These are phyloP conservation scores for Acacia crassicarpa DNA, from an alignment of 306 rosid species.

Conservation along the genomic window DNA sequence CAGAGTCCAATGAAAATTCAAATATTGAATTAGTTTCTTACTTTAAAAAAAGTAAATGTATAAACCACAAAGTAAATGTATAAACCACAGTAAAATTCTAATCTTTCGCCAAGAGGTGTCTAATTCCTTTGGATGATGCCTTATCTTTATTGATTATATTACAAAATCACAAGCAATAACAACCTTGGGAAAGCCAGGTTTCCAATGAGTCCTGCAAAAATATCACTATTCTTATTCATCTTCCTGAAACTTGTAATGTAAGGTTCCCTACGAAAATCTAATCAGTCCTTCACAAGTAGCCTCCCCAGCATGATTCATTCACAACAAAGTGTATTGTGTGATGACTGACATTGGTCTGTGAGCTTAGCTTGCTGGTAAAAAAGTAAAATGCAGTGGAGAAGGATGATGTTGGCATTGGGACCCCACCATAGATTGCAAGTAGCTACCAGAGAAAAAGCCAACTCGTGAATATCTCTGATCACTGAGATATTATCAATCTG, in stretches of 20 bases:
- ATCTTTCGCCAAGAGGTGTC: not conserved
- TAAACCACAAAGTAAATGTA: no score
- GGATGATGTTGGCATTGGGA: not conserved
- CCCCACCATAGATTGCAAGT: constrained; percentile 19
- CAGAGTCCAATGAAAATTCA: no score
- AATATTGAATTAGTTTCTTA: not conserved
- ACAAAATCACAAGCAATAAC: not conserved
- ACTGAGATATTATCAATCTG: not conserved
- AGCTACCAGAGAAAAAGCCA: not conserved
- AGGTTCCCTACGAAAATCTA: no score
- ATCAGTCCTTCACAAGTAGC: not conserved
- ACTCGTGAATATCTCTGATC: constrained; percentile 7
- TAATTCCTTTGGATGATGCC: not conserved
- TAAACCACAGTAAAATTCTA: no score
- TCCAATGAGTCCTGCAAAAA: no score
- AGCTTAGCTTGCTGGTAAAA: constrained; percentile 29
- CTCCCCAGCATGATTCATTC: not conserved
- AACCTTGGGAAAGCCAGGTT: not conserved
- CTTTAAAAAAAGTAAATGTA: no score
- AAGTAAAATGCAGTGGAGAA: constrained; percentile 4
- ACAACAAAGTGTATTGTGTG: not conserved
- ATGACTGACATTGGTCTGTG: constrained; percentile 40
- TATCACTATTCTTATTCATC: no score
- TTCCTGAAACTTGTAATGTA: not conserved
- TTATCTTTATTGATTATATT: not conserved